Base-by-base conservation (phyloP, 2,329 filamentous ascomycete species). In the Cadophora sp. region DNA sequence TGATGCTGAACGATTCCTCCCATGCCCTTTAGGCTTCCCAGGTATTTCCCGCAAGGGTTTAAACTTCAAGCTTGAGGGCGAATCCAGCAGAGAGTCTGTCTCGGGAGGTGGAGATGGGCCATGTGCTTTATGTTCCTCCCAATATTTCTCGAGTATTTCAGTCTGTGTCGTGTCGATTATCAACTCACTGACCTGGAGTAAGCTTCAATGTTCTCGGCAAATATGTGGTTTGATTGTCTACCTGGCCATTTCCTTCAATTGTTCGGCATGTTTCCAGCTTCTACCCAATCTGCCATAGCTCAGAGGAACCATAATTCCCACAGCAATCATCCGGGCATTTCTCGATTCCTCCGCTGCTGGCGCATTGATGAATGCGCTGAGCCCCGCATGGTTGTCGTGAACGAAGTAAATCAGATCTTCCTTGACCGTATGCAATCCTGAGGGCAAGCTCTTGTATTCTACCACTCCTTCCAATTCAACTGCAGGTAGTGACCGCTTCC, bases 361-460 rank as follows among this genome's bases (percentile, higher is more conserved):
- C 70, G 87, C 87, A 78, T 97, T 97, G 77, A 96, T 84, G 78
- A 97, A 99, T 33, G 94, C 94, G 81, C 94, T 97, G 73, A 98
- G 84, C 33, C 96, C 96, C 5, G 94, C 94, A 81, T 94, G 90
- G 58, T 87, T 82, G 68, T 88, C 90, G 76, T 98, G 94, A 51
- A 97, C 89, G 78, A 98, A 99, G 82, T 98, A 99, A 75, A 94
- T 92, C 61, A 98, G 83, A 79, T 99, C 96, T 72, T 94, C 89
- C 39, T 90, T 84, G 22, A 98, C 93, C 66, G 93, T 91, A 80
- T 99, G 96, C 59, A 97, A 80, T 27, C 96, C 96, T 0, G 95
- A 98, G 2, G 96, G 96, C 56, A 99, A 85, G 69, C 93, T 96
- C 81, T 97, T 98, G 85, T 94, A 99, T 80, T 99, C 96, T 75